Base-by-base conservation (phyloP, 148 eudicot genomes). In the Camellia sinensis region DNA sequence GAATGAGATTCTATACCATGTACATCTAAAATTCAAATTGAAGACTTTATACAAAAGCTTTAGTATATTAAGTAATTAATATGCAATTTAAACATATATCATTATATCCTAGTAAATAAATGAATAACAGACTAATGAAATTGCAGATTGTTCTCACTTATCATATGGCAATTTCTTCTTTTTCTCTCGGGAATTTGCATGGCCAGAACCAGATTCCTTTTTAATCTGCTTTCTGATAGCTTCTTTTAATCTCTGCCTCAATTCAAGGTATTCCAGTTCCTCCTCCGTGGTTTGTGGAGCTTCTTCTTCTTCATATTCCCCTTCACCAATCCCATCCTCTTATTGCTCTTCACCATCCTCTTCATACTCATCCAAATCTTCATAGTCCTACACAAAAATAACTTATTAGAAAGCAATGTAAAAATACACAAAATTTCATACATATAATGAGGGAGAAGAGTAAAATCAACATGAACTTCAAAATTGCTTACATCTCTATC, bases 221-320 rank as follows among this genome's bases (percentile, higher is more conserved):
- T 87, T 89, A 83, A 88, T 80, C 85, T 86, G 80, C 63, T 87
- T 88, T 82, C 98, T 88, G 40, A 83, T 66, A 17, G 63, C 19
- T 75, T 93, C 99, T 64, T 95, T 95, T 61, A 95, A 62, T 60
- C 80, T 88, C 76, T 93, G 86, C 82, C 98, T 87, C 81, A 89
- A 74, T 53, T 82, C 86, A 66, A 95, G 91, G 78, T 93, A 89
- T 53, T 91, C 92, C 84, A 86, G 21, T 71, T 86, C 89, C 80
- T 95, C 94, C 81, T 85, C 84, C 3, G 89, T 87, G 60, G 94
- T 90, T 71, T 86, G 79, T 2, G 83, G 89, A 52, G 76, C 87
- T 76, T 82, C 78, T n/a, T 73, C 91, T 19, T 84, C 91, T 64
- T 85, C 88, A 9, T 70, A 66, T 21, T 80, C 85, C 6, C 83